These are phyloP conservation scores for Hyaloscypha finlandica DNA, from an alignment of 495 filamentous ascomycete species.

Conservation along the genomic window DNA sequence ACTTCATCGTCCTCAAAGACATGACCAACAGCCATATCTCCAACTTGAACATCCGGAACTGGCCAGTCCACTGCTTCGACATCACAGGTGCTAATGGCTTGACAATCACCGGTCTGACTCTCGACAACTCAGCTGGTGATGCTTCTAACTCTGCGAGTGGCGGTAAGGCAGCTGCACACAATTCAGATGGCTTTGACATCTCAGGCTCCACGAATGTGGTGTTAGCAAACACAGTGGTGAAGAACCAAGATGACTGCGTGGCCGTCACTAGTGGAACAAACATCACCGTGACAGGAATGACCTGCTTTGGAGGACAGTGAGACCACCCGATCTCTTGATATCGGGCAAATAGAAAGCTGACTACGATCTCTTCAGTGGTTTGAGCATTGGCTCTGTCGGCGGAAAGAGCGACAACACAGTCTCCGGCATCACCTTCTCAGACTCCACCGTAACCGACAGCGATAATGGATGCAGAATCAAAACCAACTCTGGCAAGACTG, in stretches of 20 bases:
- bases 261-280: conserved; percentile 63
- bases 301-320: conserved; percentile 55
- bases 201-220: conserved; percentile 47
- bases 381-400: conserved; percentile 71
- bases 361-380: conserved; percentile 36
- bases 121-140: conserved; percentile 64
- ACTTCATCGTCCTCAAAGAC: conserved; percentile 47
- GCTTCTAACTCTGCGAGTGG: conserved; percentile 38
- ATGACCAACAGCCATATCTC: conserved; percentile 40
- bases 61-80: conserved; percentile 62
- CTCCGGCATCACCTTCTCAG: conserved; percentile 52
- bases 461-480: conserved; percentile 64
- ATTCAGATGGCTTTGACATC: conserved; percentile 69
- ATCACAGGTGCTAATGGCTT: conserved; percentile 53
- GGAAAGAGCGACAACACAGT: conserved; percentile 62
- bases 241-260: conserved; percentile 67
- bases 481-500: conserved; percentile 57
- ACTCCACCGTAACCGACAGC: conserved; percentile 53
- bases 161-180: conserved; percentile 50
- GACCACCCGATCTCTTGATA: neutral
- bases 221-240: conserved; percentile 53
- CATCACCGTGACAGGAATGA: conserved; percentile 53
- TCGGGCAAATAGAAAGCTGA: neutral
- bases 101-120: conserved; percentile 51
- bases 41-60: conserved; percentile 50